These are phyloP conservation scores for Emergomyces pasteurianus DNA, from an alignment of 2,329 filamentous ascomycete genomes.

Conservation along the genomic window DNA sequence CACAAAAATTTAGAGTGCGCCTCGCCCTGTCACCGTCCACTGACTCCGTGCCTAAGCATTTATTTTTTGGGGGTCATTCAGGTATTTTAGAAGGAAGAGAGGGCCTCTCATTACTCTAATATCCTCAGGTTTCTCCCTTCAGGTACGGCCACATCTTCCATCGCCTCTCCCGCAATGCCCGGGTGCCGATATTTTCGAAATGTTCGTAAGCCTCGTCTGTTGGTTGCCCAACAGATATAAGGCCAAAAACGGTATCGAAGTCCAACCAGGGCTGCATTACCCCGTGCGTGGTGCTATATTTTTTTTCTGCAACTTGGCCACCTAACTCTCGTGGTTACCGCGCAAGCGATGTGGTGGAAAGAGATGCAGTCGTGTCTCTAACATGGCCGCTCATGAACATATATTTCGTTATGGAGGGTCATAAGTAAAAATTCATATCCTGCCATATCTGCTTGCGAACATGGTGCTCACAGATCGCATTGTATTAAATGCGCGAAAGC, in stretches of 20 bases:
- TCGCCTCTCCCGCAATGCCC: neutral
- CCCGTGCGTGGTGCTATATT: slow-evolving; percentile 20
- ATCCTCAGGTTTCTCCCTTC: no score
- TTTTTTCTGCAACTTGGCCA: slow-evolving; percentile 15
- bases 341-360: slow-evolving; percentile 20
- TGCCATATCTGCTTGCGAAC: slow-evolving; percentile 22
- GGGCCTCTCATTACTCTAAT: no score
- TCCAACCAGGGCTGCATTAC: slow-evolving; percentile 13
- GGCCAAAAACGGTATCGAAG: slow-evolving; percentile 28
- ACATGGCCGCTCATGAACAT: slow-evolving; percentile 24
- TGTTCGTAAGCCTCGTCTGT: slow-evolving; percentile 21
- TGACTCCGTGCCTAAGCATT: no score
- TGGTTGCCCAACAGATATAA: slow-evolving; percentile 18
- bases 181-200: slow-evolving; percentile 24
- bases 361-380: slow-evolving; percentile 21
- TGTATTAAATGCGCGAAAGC: slow-evolving; percentile 33
- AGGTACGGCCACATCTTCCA: neutral
- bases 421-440: slow-evolving; percentile 31
- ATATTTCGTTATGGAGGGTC: slow-evolving; percentile 24
- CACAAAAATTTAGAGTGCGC: neutral
- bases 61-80: no score
- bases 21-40: no score
- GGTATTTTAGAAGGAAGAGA: no score
- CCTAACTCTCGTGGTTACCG: slow-evolving; percentile 7
- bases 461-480: slow-evolving; percentile 24